Conservation (phyloP, 192 early-diverging fungal genomes). For the Phycomyces nitens region DNA sequence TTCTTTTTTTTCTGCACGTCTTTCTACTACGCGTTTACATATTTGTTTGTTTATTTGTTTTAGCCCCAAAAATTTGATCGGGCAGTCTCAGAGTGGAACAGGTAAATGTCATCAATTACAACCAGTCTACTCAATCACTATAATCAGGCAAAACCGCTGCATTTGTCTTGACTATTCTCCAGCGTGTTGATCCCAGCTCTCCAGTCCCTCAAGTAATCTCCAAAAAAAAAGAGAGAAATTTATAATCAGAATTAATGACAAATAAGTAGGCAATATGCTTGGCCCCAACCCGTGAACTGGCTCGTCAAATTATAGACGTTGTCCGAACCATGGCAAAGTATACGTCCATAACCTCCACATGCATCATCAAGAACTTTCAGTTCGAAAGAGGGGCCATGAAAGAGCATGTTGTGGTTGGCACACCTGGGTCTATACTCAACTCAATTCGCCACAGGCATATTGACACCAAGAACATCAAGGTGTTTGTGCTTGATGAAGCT, state of each 20-base stretch:
- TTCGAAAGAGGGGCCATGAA: slow-evolving; percentile 53
- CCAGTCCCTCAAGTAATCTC: slow-evolving; percentile 63
- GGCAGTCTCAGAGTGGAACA: slow-evolving; percentile 96
- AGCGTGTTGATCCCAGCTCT: slow-evolving; percentile 67
- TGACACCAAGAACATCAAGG: slow-evolving; percentile 55
- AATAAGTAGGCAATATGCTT: slow-evolving; percentile 73
- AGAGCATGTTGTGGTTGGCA: slow-evolving; percentile 87
- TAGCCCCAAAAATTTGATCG: slow-evolving; percentile 91
- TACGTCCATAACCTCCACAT: slow-evolving; percentile 66
- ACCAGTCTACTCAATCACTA: too few species aligned
- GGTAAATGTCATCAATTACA: slow-evolving; percentile 45
- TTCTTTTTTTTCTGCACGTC: neutral
- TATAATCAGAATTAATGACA: too few species aligned
- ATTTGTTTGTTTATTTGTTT: neutral
- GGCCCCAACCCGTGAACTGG: slow-evolving; percentile 90
- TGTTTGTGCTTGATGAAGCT: slow-evolving; percentile 97
- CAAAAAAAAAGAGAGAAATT: too few species aligned
- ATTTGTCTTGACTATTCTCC: slow-evolving; percentile 89
- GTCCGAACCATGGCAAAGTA: slow-evolving; percentile 87
- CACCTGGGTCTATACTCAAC: slow-evolving; percentile 87
- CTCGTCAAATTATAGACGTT: slow-evolving; percentile 91
- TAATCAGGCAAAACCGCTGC: slow-evolving; percentile 79
- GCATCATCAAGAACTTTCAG: slow-evolving; percentile 72
- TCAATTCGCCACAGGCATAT: slow-evolving; percentile 62
- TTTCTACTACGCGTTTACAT: neutral